A percentile compares a stretch with the other conserved stretches of the same genome.
Evolutionary conservation across 768 basidiomycete species (phyloP).

Genomic region (Holtermannia corniformis): DNA sequence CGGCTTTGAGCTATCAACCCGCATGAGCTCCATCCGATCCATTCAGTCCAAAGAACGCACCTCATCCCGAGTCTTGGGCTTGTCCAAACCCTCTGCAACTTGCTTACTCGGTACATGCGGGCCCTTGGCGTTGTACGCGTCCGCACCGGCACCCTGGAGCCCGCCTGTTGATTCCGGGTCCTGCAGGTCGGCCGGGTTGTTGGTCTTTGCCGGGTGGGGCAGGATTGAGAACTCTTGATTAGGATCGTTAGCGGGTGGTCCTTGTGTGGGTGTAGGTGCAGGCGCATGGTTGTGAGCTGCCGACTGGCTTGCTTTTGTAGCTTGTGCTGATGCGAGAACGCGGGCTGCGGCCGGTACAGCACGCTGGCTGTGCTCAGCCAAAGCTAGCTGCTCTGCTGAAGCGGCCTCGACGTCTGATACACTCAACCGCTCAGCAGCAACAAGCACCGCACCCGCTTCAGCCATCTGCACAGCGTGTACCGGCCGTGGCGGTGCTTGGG

Average conservation of each 20-base stretch:
- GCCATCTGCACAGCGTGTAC: too few relatives aligned
- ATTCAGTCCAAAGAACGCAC: constrained; percentile 20
- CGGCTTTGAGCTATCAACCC: constrained; percentile 25
- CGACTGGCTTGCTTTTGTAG: too few relatives aligned
- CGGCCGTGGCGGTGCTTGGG: too few relatives aligned
- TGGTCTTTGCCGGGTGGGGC: constrained; percentile 41
- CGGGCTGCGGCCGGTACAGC: background rate
- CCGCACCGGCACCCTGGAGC: constrained; percentile 28
- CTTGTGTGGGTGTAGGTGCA: too few relatives aligned
- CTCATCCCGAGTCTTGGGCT: constrained; percentile 40
- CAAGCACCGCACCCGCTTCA: too few relatives aligned
- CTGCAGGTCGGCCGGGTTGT: constrained; percentile 38
- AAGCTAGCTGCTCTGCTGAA: too few relatives aligned
- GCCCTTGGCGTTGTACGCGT: constrained; percentile 35
- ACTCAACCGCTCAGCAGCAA: too few relatives aligned
- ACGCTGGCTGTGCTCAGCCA: too few relatives aligned
- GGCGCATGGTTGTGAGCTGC: too few relatives aligned
- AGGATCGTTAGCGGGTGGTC: too few relatives aligned
- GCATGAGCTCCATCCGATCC: background rate
- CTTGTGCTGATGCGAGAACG: too few relatives aligned
- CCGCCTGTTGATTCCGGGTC: constrained; percentile 34
- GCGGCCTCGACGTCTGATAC: too few relatives aligned
- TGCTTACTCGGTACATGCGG: constrained; percentile 28
- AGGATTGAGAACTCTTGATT: constrained; percentile 41
- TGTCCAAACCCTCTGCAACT: constrained; percentile 31